Evolutionary conservation across 169 alveolate species (phyloP), one percentile per base, ranked within the genome.

Genomic region (Babesia bovis): DNA sequence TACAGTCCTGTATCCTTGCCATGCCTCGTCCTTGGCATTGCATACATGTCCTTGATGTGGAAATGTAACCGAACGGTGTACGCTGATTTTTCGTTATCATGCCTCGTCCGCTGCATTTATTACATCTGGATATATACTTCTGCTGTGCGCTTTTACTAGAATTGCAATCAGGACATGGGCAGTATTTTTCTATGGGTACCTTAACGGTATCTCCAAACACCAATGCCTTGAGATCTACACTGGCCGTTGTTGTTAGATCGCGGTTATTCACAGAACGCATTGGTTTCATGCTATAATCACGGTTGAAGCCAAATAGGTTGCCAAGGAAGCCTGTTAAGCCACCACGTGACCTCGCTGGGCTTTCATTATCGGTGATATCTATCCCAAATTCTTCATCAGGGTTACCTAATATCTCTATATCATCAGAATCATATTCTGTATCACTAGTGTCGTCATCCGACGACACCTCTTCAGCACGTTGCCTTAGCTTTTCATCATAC

Each of bases 21-120:
- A 55, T 10, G 7, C 87, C 87, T 9, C 72, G 49, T 12, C 87
- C 87, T 13, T 25, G 32, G 55, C 87, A 79, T 10, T 56, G 23
- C 38, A 42, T 33, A 30, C 87, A 79, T 6, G 61, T 60, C 21
- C 83, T 4, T 23, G 87, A 69, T 4, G 84, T 66, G 26, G 73
- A 59, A 49, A 77, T 52, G 32, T 59, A 68, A 17, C 85, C 85
- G 25, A 66, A 66, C 19, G 69, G 78, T 0, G 85, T 65, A n/a
- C 81, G 70, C 74, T 77, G 61, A 36, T 60, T 56, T 32, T 77
- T 77, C 19, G 81, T 30, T 33, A 55, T 52, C 79, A 67, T 67
- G 17, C 85, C 85, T 33, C 51, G 51, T 5, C 85, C 85, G 7
- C 53, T 17, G 36, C 85, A 77, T 21, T 52, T 60, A 12, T 35